phyloP scores from a whole-genome alignment of 1,284 basidiomycete genomes.

The Austropuccinia psidii region DNA sequence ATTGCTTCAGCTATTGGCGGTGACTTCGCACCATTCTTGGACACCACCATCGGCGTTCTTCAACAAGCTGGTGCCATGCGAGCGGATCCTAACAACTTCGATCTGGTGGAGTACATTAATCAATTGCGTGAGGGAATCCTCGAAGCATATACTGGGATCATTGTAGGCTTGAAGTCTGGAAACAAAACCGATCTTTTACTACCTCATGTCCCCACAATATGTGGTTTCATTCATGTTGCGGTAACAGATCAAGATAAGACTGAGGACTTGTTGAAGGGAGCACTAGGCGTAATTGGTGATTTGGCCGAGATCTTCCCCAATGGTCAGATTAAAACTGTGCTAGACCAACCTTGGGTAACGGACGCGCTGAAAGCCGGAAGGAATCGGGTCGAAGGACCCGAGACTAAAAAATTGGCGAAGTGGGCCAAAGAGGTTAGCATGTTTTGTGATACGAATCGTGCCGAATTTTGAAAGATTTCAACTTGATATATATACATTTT shows the following conservation, averaged over 20 bases:
- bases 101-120: conserved; percentile 84
- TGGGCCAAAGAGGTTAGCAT: conserved; percentile 54
- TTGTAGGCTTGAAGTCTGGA: conserved; percentile 78
- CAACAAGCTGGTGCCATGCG: conserved; percentile 79
- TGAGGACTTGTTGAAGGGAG: conserved; percentile 66
- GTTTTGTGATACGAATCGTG: background rate
- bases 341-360: conserved; percentile 74
- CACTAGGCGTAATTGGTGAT: conserved; percentile 82
- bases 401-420: conserved; percentile 53
- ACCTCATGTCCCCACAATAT: conserved; percentile 65
- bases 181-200: conserved; percentile 65
- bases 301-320: conserved; percentile 76
- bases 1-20: conserved; percentile 83
- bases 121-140: conserved; percentile 87
- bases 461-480: no score
- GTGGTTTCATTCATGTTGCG: conserved; percentile 73
- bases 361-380: conserved; percentile 61
- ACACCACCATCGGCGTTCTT: conserved; percentile 82
- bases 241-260: conserved; percentile 74
- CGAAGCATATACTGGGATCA: conserved; percentile 92
- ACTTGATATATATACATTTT: background rate
- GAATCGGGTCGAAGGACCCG: conserved; percentile 50
- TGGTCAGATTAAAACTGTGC: conserved; percentile 68
- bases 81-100: conserved; percentile 77
- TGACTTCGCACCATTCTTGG: conserved; percentile 79